Evolutionary conservation across 345 rosid genomes (phyloP).

Genomic region (Eucalyptus erythrocorys): DNA sequence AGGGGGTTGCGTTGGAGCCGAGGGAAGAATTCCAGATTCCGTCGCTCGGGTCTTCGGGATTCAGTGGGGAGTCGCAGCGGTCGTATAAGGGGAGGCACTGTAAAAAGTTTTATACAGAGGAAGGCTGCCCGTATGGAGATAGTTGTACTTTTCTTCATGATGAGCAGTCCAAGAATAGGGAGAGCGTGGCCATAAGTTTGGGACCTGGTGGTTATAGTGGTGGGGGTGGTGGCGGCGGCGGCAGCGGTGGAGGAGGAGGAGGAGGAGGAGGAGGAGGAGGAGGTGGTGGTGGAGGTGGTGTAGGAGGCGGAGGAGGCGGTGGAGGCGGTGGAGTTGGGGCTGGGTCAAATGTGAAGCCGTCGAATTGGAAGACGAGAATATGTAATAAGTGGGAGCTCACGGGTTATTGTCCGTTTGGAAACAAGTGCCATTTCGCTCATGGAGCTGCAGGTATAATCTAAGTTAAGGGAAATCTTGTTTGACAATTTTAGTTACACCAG

Average conservation of each 20-base stretch:
- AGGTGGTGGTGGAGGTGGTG: constrained; percentile 15
- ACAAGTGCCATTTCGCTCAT: constrained; percentile 94
- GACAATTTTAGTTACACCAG: neutral
- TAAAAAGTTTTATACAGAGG: constrained; percentile 91
- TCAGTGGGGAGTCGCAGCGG: constrained; percentile 44
- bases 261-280: constrained; percentile 2
- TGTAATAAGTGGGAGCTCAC: constrained; percentile 98
- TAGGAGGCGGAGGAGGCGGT: constrained; percentile 10
- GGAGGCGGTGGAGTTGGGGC: constrained; percentile 14
- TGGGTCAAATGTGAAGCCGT: constrained; percentile 49
- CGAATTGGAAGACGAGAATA: constrained; percentile 97
- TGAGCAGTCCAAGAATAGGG: constrained; percentile 88
- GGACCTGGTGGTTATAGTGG: constrained; percentile 86
- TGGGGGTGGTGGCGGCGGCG: constrained; percentile 10
- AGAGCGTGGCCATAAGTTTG: constrained; percentile 90
- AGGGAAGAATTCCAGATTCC: constrained; percentile 93
- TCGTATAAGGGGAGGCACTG: constrained; percentile 87
- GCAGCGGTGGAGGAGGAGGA: neutral
- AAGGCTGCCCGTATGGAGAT: constrained; percentile 97
- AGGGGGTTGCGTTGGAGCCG: constrained; percentile 7
- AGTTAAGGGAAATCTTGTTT: neutral
- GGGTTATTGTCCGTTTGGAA: constrained; percentile 93
- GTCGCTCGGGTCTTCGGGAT: constrained; percentile 30
- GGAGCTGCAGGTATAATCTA: constrained; percentile 59
- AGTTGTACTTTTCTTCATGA: constrained; percentile 84